Evolutionary conservation across 2,329 filamentous ascomycete genomes (phyloP).

Genomic region (Colletotrichum gigasporum): DNA sequence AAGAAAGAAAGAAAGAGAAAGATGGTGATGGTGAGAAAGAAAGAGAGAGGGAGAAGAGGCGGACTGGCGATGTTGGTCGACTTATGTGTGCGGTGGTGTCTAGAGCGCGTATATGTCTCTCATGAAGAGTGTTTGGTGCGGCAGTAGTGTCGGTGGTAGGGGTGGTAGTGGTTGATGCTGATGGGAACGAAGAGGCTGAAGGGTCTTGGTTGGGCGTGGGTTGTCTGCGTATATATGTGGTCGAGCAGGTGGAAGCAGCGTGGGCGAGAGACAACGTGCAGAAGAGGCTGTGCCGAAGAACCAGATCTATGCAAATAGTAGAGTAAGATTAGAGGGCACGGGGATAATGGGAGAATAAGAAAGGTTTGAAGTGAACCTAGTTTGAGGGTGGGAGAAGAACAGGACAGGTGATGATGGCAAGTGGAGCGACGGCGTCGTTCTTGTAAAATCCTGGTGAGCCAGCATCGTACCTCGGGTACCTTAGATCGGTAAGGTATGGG

Average conservation of each 20-base stretch:
- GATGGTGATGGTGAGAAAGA: too few relatives aligned
- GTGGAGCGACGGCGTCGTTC: slow-evolving; percentile 17
- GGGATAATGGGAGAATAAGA: slow-evolving; percentile 21
- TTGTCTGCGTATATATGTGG: slow-evolving; percentile 24
- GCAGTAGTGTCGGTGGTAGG: background rate
- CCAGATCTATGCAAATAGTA: slow-evolving; percentile 12
- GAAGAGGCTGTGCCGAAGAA: slow-evolving; percentile 23
- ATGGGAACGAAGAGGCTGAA: slow-evolving; percentile 7
- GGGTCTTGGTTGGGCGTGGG: slow-evolving; percentile 15
- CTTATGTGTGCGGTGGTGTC: too few relatives aligned
- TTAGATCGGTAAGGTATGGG: too few relatives aligned
- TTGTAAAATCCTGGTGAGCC: slow-evolving; percentile 14
- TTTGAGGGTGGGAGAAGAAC: slow-evolving; percentile 18
- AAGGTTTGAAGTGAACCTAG: slow-evolving; percentile 29
- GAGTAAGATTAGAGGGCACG: slow-evolving; percentile 27
- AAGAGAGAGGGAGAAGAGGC: too few relatives aligned
- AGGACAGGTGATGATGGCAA: slow-evolving; percentile 8
- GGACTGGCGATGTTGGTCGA: too few relatives aligned
- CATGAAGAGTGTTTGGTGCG: background rate
- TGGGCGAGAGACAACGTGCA: slow-evolving; percentile 23
- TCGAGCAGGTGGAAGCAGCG: slow-evolving; percentile 29
- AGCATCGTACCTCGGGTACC: too few relatives aligned
- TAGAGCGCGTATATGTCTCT: background rate
- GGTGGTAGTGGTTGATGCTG: background rate
- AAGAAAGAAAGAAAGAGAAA: too few relatives aligned